Evolutionary conservation across 1,284 basidiomycete species (phyloP).

Genomic region (Ceratobasidium papillatum): DNA sequence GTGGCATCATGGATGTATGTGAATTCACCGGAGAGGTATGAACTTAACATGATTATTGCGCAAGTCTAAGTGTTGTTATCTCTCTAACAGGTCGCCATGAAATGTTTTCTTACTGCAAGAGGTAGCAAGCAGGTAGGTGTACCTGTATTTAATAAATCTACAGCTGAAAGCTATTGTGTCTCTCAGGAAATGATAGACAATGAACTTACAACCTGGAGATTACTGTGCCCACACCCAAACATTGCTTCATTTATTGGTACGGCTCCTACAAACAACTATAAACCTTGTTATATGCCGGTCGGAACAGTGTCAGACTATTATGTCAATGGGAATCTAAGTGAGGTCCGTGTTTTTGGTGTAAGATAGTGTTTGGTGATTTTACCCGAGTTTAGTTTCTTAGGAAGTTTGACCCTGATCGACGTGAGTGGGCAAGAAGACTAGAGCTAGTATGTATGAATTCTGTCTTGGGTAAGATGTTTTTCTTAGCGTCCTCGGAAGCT

Average conservation of each 20-base stretch:
- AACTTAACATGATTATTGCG: no score
- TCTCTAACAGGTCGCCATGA: background rate
- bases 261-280: constrained; percentile 7
- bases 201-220: constrained; percentile 13
- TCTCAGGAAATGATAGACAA: constrained; percentile 23
- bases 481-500: background rate
- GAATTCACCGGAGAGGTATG: background rate
- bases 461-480: no score
- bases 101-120: background rate
- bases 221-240: constrained; percentile 19
- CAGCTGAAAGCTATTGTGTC: background rate
- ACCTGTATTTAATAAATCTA: no score
- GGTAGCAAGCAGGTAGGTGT: background rate
- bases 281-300: background rate
- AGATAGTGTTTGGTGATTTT: no score
- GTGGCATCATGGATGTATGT: background rate
- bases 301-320: constrained; percentile 12
- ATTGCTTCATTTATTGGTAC: constrained; percentile 19
- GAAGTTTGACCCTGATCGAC: background rate
- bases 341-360: background rate
- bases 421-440: background rate
- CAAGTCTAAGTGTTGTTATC: background rate
- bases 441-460: no score
- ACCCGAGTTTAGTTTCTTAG: background rate
- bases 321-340: background rate